Percentiles rank a stretch among this genome's conserved stretches.
phyloP scores from a whole-genome alignment of 2,329 filamentous ascomycete species.

The Emergomyces pasteurianus region DNA sequence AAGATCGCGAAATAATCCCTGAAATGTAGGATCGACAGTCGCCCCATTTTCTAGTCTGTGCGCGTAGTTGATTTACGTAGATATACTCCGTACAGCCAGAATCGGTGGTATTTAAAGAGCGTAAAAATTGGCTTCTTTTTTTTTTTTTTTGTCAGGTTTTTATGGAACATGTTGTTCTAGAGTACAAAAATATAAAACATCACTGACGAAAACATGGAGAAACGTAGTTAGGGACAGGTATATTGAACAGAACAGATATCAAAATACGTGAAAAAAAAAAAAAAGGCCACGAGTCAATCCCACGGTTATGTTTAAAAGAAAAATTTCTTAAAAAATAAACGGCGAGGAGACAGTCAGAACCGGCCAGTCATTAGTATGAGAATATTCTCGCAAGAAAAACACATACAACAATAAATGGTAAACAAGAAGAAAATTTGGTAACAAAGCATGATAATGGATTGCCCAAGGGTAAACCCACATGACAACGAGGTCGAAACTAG shows the following conservation, averaged over 20 bases:
- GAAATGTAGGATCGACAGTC: no score
- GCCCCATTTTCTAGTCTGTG: no score
- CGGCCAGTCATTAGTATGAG: constrained; percentile 20
- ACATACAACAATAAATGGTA: no score
- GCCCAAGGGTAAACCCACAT: constrained; percentile 3
- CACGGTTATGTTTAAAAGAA: not conserved
- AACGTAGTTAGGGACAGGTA: not conserved
- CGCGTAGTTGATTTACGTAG: no score
- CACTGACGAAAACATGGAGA: no score
- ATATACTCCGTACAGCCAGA: no score
- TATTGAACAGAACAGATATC: not conserved
- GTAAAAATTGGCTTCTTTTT: not conserved
- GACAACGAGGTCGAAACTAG: not conserved
- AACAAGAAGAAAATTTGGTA: no score
- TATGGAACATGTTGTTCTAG: not conserved
- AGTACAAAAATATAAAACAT: not conserved
- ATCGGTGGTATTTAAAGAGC: not conserved
- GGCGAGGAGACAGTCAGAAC: constrained; percentile 40
- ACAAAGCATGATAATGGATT: constrained; percentile 4
- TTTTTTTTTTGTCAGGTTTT: not conserved
- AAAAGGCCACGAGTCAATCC: constrained; percentile 41
- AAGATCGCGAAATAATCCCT: no score
- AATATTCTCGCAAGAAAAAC: constrained; percentile 2
- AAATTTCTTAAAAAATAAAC: not conserved
- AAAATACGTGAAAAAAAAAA: constrained; percentile 6